Evolutionary conservation across 352 stramenopile species (phyloP), one percentile per base, ranked within the genome.

Genomic region (Globisporangium nodosum): DNA sequence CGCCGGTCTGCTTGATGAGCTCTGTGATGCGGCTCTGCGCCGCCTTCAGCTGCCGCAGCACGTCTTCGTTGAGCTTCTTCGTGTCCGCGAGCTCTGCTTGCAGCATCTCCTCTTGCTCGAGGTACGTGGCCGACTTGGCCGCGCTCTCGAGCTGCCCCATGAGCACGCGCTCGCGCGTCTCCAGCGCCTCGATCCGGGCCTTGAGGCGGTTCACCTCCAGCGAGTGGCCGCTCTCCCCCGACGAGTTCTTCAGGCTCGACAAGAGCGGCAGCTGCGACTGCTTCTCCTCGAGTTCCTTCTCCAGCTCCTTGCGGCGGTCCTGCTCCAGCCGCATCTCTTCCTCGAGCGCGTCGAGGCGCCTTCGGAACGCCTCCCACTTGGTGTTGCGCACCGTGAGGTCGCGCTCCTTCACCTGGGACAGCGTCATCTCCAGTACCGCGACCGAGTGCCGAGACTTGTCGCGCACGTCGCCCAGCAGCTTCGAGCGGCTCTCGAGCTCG

Each of bases 321-420:
- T 87, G 76, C 37, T 88, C 78, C 27, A 64, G 61, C 20, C 61
- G 65, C 37, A 91, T 71, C 35, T 88, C 84, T 6, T 80, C 74
- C 64, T 91, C 84, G 1, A 93, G 49, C 7, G 66, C 60, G 42
- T 92, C 75, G 4, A 94, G 64, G 2, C 85, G 81, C 54, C 79
- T 88, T 37, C 76, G 74, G 63, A 94, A 92, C 20, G 73, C 70
- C 7, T 90, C 81, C 69, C 76, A 88, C 35, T 84, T 87, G 4
- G 74, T 65, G 45, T 88, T 87, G 33, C 78, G 71, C n/a, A 66
- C 70, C 6, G 68, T 76, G 54, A 76, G 65, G 47, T 94, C 85
- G 3, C 75, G 76, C 52, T 85, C 69, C 30, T 85, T 78, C 13
- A 87, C 63, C 27, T 85, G 61, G 2, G 51, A 55, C n/a, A 90